Conservation (phyloP, 2,329 filamentous ascomycete genomes). For the Talaromyces sp. region DNA sequence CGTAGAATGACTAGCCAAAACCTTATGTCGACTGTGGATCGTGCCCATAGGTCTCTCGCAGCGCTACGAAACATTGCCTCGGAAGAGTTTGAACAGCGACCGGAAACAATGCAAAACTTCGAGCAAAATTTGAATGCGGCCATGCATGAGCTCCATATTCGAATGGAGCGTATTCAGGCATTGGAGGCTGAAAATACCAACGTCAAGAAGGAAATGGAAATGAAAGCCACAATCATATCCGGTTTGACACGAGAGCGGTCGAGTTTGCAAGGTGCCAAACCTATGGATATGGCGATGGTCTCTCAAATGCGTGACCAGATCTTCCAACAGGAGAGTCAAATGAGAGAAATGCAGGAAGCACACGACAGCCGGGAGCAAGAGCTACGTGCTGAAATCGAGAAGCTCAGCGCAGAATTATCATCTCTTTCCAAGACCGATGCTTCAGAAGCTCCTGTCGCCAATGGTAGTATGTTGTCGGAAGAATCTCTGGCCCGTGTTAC, state of each 20-base stretch:
- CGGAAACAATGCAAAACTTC: conserved; percentile 86
- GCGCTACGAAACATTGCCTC: conserved; percentile 82
- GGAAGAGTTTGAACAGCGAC: conserved; percentile 77
- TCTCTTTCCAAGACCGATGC: not conserved
- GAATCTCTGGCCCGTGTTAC: conserved; percentile 58
- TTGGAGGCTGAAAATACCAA: conserved; percentile 79
- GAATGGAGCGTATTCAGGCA: conserved; percentile 85
- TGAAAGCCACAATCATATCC: conserved; percentile 92
- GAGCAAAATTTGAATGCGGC: conserved; percentile 87
- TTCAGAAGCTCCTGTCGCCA: not conserved
- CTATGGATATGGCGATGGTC: conserved; percentile 88
- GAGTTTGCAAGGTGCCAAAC: conserved; percentile 73
- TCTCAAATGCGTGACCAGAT: conserved; percentile 84
- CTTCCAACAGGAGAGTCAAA: conserved; percentile 77
- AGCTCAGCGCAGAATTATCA: conserved; percentile 40
- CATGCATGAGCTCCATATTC: conserved; percentile 83
- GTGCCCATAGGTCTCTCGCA: conserved; percentile 85
- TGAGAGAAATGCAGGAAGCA: conserved; percentile 67
- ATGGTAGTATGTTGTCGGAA: conserved; percentile 16
- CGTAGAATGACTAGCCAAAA: conserved; percentile 91
- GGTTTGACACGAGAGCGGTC: conserved; percentile 89
- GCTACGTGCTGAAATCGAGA: conserved; percentile 67
- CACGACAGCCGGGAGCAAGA: conserved; percentile 73
- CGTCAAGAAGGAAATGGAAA: conserved; percentile 93
- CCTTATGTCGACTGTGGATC: conserved; percentile 73